Conservation (phyloP, 495 filamentous ascomycete species). For the Aspergillus homomorphus region DNA sequence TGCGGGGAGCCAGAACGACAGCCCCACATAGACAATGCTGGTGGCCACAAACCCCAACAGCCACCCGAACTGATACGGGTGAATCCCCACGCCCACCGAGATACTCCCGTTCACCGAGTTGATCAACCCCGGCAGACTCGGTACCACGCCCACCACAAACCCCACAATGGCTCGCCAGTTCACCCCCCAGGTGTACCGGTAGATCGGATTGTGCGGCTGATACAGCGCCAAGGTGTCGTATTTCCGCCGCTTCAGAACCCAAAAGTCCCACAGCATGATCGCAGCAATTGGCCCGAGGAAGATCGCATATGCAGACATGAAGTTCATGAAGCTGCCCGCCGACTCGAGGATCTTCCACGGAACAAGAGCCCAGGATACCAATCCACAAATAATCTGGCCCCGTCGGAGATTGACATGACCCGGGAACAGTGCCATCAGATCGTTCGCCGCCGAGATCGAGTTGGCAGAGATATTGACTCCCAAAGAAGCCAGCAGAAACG, state of each 20-base stretch:
- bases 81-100: slow-evolving; percentile 43
- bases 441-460: slow-evolving; percentile 62
- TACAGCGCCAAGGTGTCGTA: slow-evolving; percentile 57
- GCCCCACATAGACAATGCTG: slow-evolving; percentile 42
- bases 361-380: slow-evolving; percentile 59
- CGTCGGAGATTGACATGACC: slow-evolving; percentile 59
- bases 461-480: slow-evolving; percentile 64
- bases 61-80: slow-evolving; percentile 57
- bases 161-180: slow-evolving; percentile 66
- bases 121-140: slow-evolving; percentile 58
- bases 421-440: slow-evolving; percentile 58
- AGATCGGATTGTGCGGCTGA: slow-evolving; percentile 34
- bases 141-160: slow-evolving; percentile 60
- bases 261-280: slow-evolving; percentile 66
- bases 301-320: slow-evolving; percentile 63
- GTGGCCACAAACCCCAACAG: slow-evolving; percentile 50
- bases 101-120: slow-evolving; percentile 46
- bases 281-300: slow-evolving; percentile 69
- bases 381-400: slow-evolving; percentile 58
- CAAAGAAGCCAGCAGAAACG: slow-evolving; percentile 45
- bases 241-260: slow-evolving; percentile 58
- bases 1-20: slow-evolving; percentile 38
- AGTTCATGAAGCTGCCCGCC: slow-evolving; percentile 55
- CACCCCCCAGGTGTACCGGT: slow-evolving; percentile 54
- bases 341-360: slow-evolving; percentile 63